Percentiles rank a stretch among this genome's conserved stretches.
Conservation (phyloP, 495 filamentous ascomycete species). For the Extremus antarcticus region DNA sequence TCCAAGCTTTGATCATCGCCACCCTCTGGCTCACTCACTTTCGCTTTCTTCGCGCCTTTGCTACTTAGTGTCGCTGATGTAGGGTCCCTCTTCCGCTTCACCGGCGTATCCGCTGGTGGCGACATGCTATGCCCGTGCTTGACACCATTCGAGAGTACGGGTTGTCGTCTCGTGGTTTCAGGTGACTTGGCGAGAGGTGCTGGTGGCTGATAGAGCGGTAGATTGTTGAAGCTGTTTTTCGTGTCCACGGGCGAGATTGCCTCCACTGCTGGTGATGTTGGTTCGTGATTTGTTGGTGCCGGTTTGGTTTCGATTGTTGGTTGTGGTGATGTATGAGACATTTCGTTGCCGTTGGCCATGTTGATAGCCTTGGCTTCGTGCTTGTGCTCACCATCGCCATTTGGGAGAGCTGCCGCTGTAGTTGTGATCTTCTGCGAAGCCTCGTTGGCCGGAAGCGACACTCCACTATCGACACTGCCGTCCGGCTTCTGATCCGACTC, state of each 20-base stretch:
- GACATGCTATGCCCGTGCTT: neutral
- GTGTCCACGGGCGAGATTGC: neutral
- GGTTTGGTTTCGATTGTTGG: neutral
- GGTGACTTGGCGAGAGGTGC: constrained; percentile 11
- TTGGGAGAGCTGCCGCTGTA: too few relatives aligned
- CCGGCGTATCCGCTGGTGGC: neutral
- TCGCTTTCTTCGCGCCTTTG: constrained; percentile 8
- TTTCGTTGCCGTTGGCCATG: neutral
- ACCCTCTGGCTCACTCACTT: constrained; percentile 7
- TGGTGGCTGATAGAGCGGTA: constrained; percentile 16
- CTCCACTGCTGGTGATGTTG: neutral
- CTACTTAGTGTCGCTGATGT: constrained; percentile 5
- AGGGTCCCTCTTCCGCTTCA: constrained; percentile 2
- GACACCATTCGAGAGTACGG: neutral
- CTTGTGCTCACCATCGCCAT: neutral
- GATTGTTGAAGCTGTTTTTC: constrained; percentile 1
- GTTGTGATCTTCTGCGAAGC: neutral
- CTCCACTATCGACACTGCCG: constrained; percentile 13
- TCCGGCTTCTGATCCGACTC: constrained; percentile 1
- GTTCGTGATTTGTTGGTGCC: neutral
- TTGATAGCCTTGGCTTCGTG: neutral
- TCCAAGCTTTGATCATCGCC: constrained; percentile 44
- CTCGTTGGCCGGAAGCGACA: neutral
- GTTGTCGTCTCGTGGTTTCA: constrained; percentile 5
- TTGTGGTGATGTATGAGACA: neutral